Conservation (phyloP, 2,329 filamentous ascomycete genomes). For the Laburnicola sp. region DNA sequence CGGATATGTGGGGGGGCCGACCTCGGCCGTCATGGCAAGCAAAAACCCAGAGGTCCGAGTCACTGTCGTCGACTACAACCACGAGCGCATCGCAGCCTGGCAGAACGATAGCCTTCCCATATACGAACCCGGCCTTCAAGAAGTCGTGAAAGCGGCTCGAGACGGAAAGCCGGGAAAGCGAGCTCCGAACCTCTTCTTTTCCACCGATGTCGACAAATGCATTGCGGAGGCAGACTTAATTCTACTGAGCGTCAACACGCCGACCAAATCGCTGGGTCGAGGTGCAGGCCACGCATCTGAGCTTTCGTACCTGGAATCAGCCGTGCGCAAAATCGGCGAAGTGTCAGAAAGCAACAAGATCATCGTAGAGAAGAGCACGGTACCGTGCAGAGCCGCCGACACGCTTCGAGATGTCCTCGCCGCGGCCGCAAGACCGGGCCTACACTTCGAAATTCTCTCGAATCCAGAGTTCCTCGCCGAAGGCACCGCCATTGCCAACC, state of each 20-base stretch:
- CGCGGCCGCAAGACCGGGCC: conserved; percentile 53
- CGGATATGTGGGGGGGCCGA: conserved; percentile 51
- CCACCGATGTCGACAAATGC: conserved; percentile 63
- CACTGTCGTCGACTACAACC: conserved; percentile 74
- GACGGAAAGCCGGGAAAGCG: conserved; percentile 48
- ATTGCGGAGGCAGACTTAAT: conserved; percentile 73
- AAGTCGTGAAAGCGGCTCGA: conserved; percentile 67
- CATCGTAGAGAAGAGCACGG: conserved; percentile 80
- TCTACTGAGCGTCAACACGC: conserved; percentile 77
- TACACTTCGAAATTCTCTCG: conserved; percentile 74
- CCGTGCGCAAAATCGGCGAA: conserved; percentile 67
- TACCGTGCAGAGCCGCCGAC: conserved; percentile 74
- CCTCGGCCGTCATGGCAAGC: conserved; percentile 72
- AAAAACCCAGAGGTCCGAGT: conserved; percentile 72
- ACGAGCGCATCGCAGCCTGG: conserved; percentile 69
- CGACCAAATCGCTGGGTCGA: conserved; percentile 70
- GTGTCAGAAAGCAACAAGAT: conserved; percentile 69
- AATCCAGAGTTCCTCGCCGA: conserved; percentile 83
- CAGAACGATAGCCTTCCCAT: conserved; percentile 75
- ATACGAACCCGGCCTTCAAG: conserved; percentile 71
- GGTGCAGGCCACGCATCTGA: conserved; percentile 74
- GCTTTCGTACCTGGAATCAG: conserved; percentile 71
- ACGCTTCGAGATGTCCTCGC: conserved; percentile 67
- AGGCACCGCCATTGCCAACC: conserved; percentile 72
- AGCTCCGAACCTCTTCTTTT: conserved; percentile 71